A percentile compares a stretch with the other conserved stretches of the same genome.
Evolutionary conservation across 2,329 filamentous ascomycete species (phyloP).

Genomic region (Fusarium sp.): DNA sequence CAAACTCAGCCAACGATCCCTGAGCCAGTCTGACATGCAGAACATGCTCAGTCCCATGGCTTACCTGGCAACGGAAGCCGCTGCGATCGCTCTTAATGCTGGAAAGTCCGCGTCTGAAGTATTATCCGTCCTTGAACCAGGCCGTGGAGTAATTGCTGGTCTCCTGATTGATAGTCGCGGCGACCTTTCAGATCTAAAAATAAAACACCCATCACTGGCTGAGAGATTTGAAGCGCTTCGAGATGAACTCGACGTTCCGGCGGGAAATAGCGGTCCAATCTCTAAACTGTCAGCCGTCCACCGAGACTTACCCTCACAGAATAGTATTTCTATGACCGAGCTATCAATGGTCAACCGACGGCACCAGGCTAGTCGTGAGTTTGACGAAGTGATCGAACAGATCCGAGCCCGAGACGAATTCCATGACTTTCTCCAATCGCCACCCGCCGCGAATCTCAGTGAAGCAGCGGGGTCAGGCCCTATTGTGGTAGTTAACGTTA

Average conservation of each 20-base stretch:
- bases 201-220: accelerated
- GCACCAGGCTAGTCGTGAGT: not conserved
- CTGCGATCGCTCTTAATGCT: too few species aligned
- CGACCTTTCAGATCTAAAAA: not conserved
- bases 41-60: not conserved
- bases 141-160: not conserved
- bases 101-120: not conserved
- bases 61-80: too few species aligned
- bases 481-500: not conserved
- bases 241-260: too few species aligned
- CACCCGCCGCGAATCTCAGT: accelerated
- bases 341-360: not conserved
- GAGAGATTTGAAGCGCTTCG: not conserved
- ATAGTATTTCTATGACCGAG: not conserved
- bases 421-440: not conserved
- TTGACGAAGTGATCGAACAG: not conserved
- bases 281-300: too few species aligned
- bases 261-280: too few species aligned
- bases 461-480: accelerated
- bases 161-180: not conserved
- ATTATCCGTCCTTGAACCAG: not conserved
- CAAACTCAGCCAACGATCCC: not conserved
- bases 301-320: too few species aligned
- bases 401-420: accelerated
- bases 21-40: not conserved